phyloP scores from a whole-genome alignment of 345 rosid species.

The Linum trigynum region DNA sequence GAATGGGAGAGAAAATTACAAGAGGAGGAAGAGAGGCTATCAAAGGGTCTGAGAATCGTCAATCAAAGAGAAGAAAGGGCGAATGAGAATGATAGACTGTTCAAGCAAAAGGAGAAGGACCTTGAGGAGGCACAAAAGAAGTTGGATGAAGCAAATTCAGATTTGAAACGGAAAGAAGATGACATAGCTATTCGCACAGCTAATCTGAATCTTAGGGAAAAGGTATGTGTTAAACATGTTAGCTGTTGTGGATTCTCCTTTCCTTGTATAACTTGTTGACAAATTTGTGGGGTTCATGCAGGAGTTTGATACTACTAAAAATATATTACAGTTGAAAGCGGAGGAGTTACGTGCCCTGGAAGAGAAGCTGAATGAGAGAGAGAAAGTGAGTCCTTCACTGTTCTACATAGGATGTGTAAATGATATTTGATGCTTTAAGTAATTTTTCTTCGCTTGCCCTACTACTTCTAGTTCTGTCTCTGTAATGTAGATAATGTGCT shows the following conservation, averaged over 20 bases:
- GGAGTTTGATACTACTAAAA: constrained; percentile 49
- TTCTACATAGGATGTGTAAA: background rate
- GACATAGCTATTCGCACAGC: constrained; percentile 53
- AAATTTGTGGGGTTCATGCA: constrained; percentile 17
- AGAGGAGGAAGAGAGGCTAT: constrained; percentile 85
- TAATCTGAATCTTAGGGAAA: constrained; percentile 46
- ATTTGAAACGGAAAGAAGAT: constrained; percentile 60
- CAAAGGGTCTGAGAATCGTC: constrained; percentile 47
- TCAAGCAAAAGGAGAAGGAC: constrained; percentile 67
- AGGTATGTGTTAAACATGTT: constrained; percentile 35
- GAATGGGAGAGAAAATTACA: constrained; percentile 86
- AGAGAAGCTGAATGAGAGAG: constrained; percentile 75
- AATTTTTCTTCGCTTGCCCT: background rate
- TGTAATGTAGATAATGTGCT: background rate
- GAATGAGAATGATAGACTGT: constrained; percentile 57
- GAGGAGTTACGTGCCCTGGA: constrained; percentile 47
- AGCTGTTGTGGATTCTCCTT: background rate
- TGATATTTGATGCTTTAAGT: background rate
- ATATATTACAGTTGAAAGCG: constrained; percentile 59
- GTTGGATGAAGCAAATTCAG: constrained; percentile 51
- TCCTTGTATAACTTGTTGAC: background rate
- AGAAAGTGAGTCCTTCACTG: constrained; percentile 41
- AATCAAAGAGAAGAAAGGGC: constrained; percentile 93
- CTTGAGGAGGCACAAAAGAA: constrained; percentile 69
- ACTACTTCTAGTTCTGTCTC: background rate